A percentile compares a stretch with the other conserved stretches of the same genome.
phyloP scores from a whole-genome alignment of 257 asterid genomes.

The Pogostemon cablin region DNA sequence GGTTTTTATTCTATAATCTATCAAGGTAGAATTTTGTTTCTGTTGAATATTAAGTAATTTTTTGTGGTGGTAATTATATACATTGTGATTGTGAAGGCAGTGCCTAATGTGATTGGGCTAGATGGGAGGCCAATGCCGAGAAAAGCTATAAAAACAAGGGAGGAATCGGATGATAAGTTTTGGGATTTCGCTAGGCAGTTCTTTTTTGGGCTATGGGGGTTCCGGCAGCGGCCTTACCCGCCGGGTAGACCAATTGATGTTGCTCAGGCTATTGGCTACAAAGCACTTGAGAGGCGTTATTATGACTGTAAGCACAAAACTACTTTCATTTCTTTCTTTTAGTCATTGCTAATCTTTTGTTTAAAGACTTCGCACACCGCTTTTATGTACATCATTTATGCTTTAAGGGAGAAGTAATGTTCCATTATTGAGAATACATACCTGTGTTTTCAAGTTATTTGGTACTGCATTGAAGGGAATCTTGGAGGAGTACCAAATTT shows the following conservation, averaged over 20 bases:
- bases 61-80: conserved; percentile 22
- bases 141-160: conserved; percentile 64
- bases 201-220: conserved; percentile 99
- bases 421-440: background rate
- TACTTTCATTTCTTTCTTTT: background rate
- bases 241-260: conserved; percentile 92
- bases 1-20: conserved; percentile 11
- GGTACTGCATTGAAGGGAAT: background rate
- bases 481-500: background rate
- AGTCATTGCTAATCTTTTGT: background rate
- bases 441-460: conserved; percentile 1
- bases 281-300: conserved; percentile 79
- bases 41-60: background rate
- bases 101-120: conserved; percentile 86
- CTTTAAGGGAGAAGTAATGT: background rate
- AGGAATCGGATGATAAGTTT: conserved; percentile 83
- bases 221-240: conserved; percentile 93
- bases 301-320: conserved; percentile 72
- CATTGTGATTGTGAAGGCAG: conserved; percentile 62
- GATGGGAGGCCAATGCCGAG: conserved; percentile 99
- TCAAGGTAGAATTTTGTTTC: background rate
- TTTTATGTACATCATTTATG: background rate
- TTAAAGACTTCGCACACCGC: background rate
- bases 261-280: conserved; percentile 94
- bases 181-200: conserved; percentile 97